A percentile compares a stretch with the other conserved stretches of the same genome.
Evolutionary conservation across 495 filamentous ascomycete genomes (phyloP).

Genomic region (Talaromyces proteolyticus): DNA sequence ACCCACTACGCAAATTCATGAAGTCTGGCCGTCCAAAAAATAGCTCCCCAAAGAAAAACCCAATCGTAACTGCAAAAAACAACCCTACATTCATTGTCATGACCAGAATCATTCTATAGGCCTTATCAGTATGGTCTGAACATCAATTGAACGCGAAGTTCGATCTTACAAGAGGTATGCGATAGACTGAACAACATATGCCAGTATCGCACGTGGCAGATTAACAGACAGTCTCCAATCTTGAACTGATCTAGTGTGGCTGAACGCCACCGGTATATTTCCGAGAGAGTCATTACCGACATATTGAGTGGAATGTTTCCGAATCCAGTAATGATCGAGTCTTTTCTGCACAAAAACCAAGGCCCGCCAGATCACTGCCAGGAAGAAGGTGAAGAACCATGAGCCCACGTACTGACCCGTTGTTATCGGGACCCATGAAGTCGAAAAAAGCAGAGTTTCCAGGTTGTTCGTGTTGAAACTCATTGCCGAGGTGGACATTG

Average conservation of each 20-base stretch:
- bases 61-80: conserved; percentile 75
- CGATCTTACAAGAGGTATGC: conserved; percentile 71
- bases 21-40: conserved; percentile 60
- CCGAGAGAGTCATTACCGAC: too few relatives aligned
- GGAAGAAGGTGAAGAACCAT: conserved; percentile 78
- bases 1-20: too few relatives aligned
- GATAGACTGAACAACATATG: conserved; percentile 19
- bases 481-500: conserved; percentile 22
- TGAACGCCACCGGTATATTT: too few relatives aligned
- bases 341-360: conserved; percentile 59
- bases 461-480: conserved; percentile 55
- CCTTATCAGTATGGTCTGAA: background rate
- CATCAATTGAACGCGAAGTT: background rate
- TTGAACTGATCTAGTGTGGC: background rate
- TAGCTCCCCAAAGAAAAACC: conserved; percentile 78
- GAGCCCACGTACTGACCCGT: conserved; percentile 70
- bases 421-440: conserved; percentile 61
- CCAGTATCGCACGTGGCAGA: conserved; percentile 58
- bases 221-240: conserved; percentile 71
- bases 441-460: conserved; percentile 66
- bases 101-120: conserved; percentile 79
- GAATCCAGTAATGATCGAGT: conserved; percentile 50
- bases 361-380: conserved; percentile 61
- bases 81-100: conserved; percentile 97
- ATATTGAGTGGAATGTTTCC: background rate